Evolutionary conservation across 2,329 filamentous ascomycete genomes (phyloP).

Genomic region (Neospermospora avenae): DNA sequence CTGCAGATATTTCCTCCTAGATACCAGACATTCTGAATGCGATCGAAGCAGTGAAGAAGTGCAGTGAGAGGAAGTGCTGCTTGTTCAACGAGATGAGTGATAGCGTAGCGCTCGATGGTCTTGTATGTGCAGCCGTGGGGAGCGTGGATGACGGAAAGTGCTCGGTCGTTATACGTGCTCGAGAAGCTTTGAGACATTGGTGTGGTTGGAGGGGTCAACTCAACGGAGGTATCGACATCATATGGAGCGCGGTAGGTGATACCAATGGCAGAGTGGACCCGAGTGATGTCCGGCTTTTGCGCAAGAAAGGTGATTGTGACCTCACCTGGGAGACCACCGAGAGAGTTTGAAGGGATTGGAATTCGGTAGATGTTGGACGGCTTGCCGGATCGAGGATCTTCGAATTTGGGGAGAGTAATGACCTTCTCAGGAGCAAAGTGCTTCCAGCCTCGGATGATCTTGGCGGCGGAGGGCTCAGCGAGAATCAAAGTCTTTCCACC

Average conservation of each 20-base stretch:
- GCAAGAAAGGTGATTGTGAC: conserved; percentile 67
- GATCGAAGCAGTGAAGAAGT: conserved; percentile 63
- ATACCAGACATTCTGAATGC: conserved; percentile 57
- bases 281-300: conserved; percentile 56
- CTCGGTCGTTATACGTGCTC: conserved; percentile 36
- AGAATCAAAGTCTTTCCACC: conserved; percentile 59
- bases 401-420: conserved; percentile 45
- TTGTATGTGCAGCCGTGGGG: conserved; percentile 59
- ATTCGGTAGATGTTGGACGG: conserved; percentile 40
- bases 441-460: conserved; percentile 63
- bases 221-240: conserved; percentile 2
- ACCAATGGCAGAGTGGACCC: conserved; percentile 63
- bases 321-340: conserved; percentile 57
- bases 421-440: conserved; percentile 57
- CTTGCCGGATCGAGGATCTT: conserved; percentile 35
- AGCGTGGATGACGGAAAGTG: conserved; percentile 61
- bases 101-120: conserved; percentile 52
- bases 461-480: conserved; percentile 62
- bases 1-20: conserved; percentile 56
- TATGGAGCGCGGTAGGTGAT: conserved; percentile 58
- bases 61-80: conserved; percentile 59
- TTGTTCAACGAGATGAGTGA: conserved; percentile 52
- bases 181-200: conserved; percentile 2
- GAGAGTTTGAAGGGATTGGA: conserved; percentile 50
- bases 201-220: conserved; percentile 5